Base-by-base conservation (phyloP, 192 early-diverging fungal species). In the Backusella liffmaniae region DNA sequence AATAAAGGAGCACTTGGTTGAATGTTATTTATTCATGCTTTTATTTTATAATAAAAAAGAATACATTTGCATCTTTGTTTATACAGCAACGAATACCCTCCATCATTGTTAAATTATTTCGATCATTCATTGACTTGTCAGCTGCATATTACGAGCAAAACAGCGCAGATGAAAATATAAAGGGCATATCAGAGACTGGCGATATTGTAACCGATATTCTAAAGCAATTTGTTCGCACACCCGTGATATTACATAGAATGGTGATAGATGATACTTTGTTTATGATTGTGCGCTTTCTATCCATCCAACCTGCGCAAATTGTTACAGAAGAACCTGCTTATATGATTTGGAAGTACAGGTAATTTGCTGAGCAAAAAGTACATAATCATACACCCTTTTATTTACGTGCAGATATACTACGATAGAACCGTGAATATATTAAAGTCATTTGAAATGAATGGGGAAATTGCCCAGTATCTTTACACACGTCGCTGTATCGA, bases 231-330 rank as follows among this genome's bases (percentile, higher is more conserved):
- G 77, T 86, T 5, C 68, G 68, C 6, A 81, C 81, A 35, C 73
- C 74, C n/a, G 41, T 70, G 36, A 53, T 81, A 16, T 65, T 84
- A 9, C 77, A 66, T 53, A 56, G 76, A 69, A 62, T 84, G 30
- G 65, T 83, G 2, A 59, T 77, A n/a, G 75, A 86, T 46, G 84
- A 86, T 53, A 79, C 73, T 2, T 77, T 86, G 26, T 83, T 81
- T 66, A 79, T 74, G 18, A 49, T 84, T 29, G 29, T 86, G 12
- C 77, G 77, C 42, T 70, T 84, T 65, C 67, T 84, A 30, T 68
- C 79, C 18, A 66, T 70, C n/a, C 76, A 76, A 37, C 77, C 81
- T 16, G 44, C 39, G 36, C 42, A 71, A 18, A 49, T 13, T 21
- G 59, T 46, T 34, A 59, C 34, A 65, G 41, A 71, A 8, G 62